Base-by-base conservation (phyloP, 352 stramenopile species). In the Phytophthora pseudosyringae region DNA sequence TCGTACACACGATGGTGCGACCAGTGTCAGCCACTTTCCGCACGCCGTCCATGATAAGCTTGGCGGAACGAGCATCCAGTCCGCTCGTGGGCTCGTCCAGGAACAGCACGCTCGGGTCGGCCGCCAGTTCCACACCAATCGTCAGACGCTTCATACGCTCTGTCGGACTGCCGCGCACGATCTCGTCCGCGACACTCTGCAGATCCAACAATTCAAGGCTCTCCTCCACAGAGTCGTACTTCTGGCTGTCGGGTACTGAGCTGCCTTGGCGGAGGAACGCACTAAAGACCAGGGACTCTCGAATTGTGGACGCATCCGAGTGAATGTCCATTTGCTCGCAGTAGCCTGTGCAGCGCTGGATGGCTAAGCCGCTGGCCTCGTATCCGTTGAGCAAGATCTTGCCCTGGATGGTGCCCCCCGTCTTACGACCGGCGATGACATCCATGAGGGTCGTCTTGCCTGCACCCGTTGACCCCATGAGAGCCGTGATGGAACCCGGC, bases 361-460 rank as follows among this genome's bases (percentile, higher is more conserved):
- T 80, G 15, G 67, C 64, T 31, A 80, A 41, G 21, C 69, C 63
- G 21, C 39, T 73, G 21, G 71, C 71, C 21, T 67, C 52, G 25
- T 81, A 68, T 29, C 73, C 73, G 43, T 81, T 86, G 12, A 67
- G 67, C 16, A 80, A 33, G 25, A 94, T 78, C 3, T 91, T 63
- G n/a, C 88, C 88, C 13, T 67, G 67, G 49, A 89, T 78, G 28
- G 64, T 76, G 29, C 94, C 93, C 31, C 78, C 81, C 13, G 76
- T 91, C 68, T 98, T 98, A 39, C 93, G 75, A n/a, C 93, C 71
- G 3, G 93, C 87, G 39, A 98, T 92, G 2, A 98, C 91, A 76
- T 98, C 91, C 62, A 97, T 88, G 7, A 98, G 76, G 6, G 93
- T 98, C 4, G 92, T 97, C 67, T 98, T 97, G 5, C 91, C 89